Base-by-base conservation (phyloP, 495 filamentous ascomycete species). In the Penicillium paxilli region DNA sequence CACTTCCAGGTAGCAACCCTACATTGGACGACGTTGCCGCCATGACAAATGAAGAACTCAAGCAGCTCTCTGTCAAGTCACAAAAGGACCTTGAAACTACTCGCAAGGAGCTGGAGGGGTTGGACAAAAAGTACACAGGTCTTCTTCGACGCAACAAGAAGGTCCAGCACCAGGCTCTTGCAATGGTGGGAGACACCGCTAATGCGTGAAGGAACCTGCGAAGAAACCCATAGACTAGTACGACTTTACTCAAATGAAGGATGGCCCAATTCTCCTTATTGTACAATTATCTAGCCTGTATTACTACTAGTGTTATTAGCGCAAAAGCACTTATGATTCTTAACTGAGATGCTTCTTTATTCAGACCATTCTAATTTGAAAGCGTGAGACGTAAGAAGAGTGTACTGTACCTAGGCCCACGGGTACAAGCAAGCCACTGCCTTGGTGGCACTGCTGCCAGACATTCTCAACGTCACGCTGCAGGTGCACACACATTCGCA, bases 61-160 rank as follows among this genome's bases (percentile, higher is more conserved):
- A 68, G 47, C 49, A 64, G 3, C 68, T 75, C 23, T 62, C 70
- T 12, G 49, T 62, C 38, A 68, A 66, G 32, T 73, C 73, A 0
- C 71, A 76, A 51, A 75, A 73, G 37, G 73, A 77, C 17, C 56
- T 76, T 23, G 75, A 78, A 50, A 38, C 28, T 8, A 72, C 69
- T 9, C 71, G 75, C 5, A 78, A 77, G 59, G 75, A 78, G 5
- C 52, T 74, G 24, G 75, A 78, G 40, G 24, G 62, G 1, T 64
- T 76, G 24, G 75, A 78, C 48, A 78, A 78, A 61, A 77, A 76
- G 49, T 65, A 81, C 24, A 62, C 64, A 38, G 76, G 67, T 6
- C 48, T 81, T 28, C 68, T 82, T 35, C 79, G 79, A 37, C 72
- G 73, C 28, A 82, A 81, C 60, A 75, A 71, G 62, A 78, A 77